Evolutionary conservation across 2,329 filamentous ascomycete species (phyloP).

Genomic region (Grosmannia clavigera): DNA sequence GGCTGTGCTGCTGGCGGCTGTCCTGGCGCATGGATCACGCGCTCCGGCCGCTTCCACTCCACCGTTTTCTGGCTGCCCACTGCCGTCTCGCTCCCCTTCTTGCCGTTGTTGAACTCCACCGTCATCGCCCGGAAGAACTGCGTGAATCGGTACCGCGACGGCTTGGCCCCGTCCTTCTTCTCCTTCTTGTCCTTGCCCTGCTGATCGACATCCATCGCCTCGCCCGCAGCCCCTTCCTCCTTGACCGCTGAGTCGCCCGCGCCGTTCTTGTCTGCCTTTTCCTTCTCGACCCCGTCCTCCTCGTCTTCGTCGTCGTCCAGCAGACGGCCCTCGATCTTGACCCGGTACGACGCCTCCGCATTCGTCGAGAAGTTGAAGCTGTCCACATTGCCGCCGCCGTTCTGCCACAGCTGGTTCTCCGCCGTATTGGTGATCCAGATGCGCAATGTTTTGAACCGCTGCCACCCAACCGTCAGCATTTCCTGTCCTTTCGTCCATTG

Average conservation of each 20-base stretch:
- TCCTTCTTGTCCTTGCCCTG: slow-evolving; percentile 16
- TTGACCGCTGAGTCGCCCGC: slow-evolving; percentile 16
- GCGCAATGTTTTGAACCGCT: slow-evolving; percentile 73
- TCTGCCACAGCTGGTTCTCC: slow-evolving; percentile 91
- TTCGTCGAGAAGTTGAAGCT: slow-evolving; percentile 72
- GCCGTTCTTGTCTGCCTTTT: neutral
- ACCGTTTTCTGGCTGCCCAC: slow-evolving; percentile 31
- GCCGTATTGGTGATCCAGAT: slow-evolving; percentile 93
- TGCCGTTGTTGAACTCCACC: slow-evolving; percentile 58
- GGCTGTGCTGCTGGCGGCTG: slow-evolving; percentile 29
- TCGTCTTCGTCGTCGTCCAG: slow-evolving; percentile 56
- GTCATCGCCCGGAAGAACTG: slow-evolving; percentile 74
- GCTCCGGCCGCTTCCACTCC: slow-evolving; percentile 77
- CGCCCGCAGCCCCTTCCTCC: slow-evolving; percentile 13
- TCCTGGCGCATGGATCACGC: slow-evolving; percentile 29
- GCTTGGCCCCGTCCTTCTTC: slow-evolving; percentile 15
- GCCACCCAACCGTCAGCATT: slow-evolving; percentile 2
- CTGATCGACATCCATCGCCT: slow-evolving; percentile 50
- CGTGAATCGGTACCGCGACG: slow-evolving; percentile 43
- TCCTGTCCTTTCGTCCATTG: neutral
- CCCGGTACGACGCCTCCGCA: slow-evolving; percentile 67
- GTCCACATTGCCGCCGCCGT: slow-evolving; percentile 53
- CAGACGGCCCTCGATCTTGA: slow-evolving; percentile 83
- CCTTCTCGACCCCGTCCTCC: slow-evolving; percentile 26
- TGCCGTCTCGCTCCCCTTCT: slow-evolving; percentile 19